Evolutionary conservation across 192 early-diverging fungal genomes (phyloP).

Genomic region (Coemansia sp.): DNA sequence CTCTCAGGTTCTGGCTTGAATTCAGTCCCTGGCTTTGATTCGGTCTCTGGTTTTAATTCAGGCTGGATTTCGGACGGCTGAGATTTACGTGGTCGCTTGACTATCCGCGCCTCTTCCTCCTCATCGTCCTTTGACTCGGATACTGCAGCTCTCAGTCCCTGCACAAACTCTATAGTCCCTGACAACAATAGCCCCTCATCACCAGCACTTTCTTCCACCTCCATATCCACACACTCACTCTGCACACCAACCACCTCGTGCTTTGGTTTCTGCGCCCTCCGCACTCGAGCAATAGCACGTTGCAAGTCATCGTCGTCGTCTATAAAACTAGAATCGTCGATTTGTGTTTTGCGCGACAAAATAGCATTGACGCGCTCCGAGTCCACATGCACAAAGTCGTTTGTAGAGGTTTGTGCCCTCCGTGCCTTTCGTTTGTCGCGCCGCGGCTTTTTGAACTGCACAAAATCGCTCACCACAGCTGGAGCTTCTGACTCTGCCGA

Average conservation of each 20-base stretch:
- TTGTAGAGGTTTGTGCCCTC: constrained; percentile 32
- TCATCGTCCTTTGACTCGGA: constrained; percentile 3
- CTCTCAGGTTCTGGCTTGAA: neutral
- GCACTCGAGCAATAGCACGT: constrained; percentile 71
- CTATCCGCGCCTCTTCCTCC: constrained; percentile 15
- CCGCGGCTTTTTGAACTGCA: constrained; percentile 77
- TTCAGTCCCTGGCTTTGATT: neutral
- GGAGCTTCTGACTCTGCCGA: neutral
- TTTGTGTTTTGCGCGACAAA: constrained; percentile 3
- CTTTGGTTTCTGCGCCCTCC: constrained; percentile 50
- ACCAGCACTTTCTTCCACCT: neutral
- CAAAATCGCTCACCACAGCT: constrained; percentile 66
- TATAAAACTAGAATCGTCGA: constrained; percentile 65
- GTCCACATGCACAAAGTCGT: constrained; percentile 31
- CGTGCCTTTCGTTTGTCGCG: constrained; percentile 58
- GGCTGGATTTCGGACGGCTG: neutral
- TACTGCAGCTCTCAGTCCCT: constrained; percentile 47
- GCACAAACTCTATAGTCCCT: constrained; percentile 87
- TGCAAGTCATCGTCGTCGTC: constrained; percentile 97
- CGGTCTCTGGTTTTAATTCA: neutral
- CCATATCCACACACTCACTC: neutral
- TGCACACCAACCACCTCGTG: neutral
- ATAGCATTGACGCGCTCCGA: constrained; percentile 17
- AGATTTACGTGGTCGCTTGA: neutral
- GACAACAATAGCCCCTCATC: constrained; percentile 68